Evolutionary conservation across 768 basidiomycete genomes (phyloP), one percentile per base, ranked within the genome.

Genomic region (Macrocybe gigantea): DNA sequence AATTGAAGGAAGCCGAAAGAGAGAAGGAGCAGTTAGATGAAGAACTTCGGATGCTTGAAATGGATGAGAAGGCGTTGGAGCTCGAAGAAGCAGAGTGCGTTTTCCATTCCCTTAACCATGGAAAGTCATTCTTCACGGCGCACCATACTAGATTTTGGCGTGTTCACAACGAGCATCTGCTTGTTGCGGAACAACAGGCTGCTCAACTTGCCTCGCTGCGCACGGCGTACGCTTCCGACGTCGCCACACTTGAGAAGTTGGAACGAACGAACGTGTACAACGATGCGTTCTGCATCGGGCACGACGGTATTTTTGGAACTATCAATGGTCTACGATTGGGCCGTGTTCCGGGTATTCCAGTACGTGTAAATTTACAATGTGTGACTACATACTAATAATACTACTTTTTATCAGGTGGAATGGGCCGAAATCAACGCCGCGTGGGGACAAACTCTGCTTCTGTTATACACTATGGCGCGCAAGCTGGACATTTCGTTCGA

Each of bases 351-450:
- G 82, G 83, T 30, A 83, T 88, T 40, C 83, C 82, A n/a, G 89
- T 90, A 61, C 37, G 82, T 70, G 22, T 42, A 12, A 44, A 39
- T 6, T 39, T 33, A 33, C 33, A 40, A 6, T 5, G 42, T 33
- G 31, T 33, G n/a, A 14, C 2, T 1, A 10, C 6, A 44, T 33
- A n/a, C 30, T 33, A 22, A 22, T 22, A 22, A 22, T 22, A 22
- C 38, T 38, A 31, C 49, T 60, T 46, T 10, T 38, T 6, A 34
- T 7, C 52, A 91, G 83, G 94, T 98, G 31, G 96, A 98, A 61
- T 99, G 94, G 94, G 81, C 91, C 2, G 96, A 99, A 67, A 93
- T 98, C 63, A 98, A 98, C 60, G 96, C 96, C 8, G 96, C 96
- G 12, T 96, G 95, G 93, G 96, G 96, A 1, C 87, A 96, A 61